Conservation (phyloP, 345 rosid genomes). For the Aquilaria malaccensis region DNA sequence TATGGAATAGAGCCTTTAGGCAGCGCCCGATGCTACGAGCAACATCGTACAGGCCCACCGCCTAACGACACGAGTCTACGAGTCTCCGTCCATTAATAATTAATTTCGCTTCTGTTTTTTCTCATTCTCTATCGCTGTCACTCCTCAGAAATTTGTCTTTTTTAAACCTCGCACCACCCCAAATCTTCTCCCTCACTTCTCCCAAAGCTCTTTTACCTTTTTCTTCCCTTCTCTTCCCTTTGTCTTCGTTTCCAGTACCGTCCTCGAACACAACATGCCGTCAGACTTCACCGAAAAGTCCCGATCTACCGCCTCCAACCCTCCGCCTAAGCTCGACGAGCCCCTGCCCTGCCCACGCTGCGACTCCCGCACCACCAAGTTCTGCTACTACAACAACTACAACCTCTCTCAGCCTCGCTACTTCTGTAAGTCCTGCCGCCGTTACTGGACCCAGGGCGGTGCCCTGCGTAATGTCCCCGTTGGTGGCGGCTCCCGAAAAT, state of each 20-base stretch:
- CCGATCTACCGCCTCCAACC: conserved; percentile 16
- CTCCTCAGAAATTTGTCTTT: conserved; percentile 5
- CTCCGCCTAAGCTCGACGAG: conserved; percentile 27
- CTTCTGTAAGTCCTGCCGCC: conserved; percentile 65
- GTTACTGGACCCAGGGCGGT: conserved; percentile 73
- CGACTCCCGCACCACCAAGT: conserved; percentile 47
- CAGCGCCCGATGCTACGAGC: too few species aligned
- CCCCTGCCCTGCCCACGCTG: conserved; percentile 56
- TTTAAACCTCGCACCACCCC: conserved; percentile 3
- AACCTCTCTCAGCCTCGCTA: conserved; percentile 63
- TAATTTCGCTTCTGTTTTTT: neutral
- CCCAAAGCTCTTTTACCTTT: neutral
- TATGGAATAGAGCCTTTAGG: too few species aligned
- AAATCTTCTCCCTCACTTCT: neutral
- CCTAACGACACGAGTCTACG: too few species aligned
- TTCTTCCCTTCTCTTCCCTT: neutral
- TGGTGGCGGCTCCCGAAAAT: conserved; percentile 61
- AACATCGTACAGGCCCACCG: too few species aligned
- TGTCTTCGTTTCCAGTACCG: neutral
- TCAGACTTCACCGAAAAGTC: conserved; percentile 24
- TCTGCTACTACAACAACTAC: conserved; percentile 67
- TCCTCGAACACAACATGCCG: conserved; percentile 20
- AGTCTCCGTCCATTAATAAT: too few species aligned
- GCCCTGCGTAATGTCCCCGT: conserved; percentile 61
- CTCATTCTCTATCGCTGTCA: neutral